phyloP scores from a whole-genome alignment of 1,284 basidiomycete species.

The Ustilago trichophora region DNA sequence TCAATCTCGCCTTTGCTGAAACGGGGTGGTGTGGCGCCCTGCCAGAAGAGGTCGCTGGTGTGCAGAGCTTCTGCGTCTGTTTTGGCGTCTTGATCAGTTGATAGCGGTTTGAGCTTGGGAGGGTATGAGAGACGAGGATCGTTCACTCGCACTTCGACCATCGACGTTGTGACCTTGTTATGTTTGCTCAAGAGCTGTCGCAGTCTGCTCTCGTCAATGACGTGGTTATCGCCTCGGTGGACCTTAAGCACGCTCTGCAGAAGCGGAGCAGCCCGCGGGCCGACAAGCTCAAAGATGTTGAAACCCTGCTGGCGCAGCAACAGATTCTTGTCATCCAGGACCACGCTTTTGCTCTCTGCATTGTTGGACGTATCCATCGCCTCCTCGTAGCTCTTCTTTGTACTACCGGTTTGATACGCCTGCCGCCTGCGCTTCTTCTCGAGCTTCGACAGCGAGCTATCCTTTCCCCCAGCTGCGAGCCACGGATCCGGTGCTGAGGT shows the following conservation, averaged over 20 bases:
- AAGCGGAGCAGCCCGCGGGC: constrained; percentile 40
- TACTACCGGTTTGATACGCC: constrained; percentile 1
- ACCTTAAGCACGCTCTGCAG: constrained; percentile 51
- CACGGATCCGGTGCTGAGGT: constrained; percentile 45
- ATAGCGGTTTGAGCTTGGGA: constrained; percentile 28
- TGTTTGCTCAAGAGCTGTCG: constrained; percentile 6
- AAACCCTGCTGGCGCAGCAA: constrained; percentile 43
- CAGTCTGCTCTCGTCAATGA: neutral
- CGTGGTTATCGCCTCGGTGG: neutral
- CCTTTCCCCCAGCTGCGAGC: constrained; percentile 48
- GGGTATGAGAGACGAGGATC: constrained; percentile 61
- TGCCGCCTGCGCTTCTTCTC: constrained; percentile 24
- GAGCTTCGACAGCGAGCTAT: constrained; percentile 29
- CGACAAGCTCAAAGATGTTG: constrained; percentile 60
- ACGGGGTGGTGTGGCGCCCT: constrained; percentile 30
- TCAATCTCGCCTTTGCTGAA: constrained; percentile 62
- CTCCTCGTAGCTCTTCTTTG: neutral
- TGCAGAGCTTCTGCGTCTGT: neutral
- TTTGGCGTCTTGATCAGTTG: neutral
- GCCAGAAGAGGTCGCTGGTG: constrained; percentile 18
- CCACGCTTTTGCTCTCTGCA: neutral
- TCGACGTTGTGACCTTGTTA: neutral
- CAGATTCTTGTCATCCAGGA: constrained; percentile 14
- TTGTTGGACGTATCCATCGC: neutral
- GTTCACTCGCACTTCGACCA: constrained; percentile 41